These are phyloP conservation scores for Alloteropsis semialata DNA, from an alignment of 176 grass and related monocot genomes.

Conservation along the genomic window DNA sequence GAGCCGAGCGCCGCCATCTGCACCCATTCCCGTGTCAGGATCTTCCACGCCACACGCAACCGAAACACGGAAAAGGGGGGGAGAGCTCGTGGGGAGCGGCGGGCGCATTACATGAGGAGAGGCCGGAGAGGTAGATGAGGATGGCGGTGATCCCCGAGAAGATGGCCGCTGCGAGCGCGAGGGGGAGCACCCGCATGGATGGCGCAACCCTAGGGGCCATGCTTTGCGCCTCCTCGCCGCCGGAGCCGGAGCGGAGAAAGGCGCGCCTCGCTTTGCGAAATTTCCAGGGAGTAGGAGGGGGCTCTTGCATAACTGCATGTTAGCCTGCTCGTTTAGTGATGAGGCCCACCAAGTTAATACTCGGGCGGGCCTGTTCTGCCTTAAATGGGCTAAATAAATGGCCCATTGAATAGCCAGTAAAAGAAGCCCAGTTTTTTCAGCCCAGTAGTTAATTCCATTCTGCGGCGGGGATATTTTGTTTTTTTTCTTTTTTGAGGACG, in stretches of 20 bases:
- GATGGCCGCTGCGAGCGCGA: slow-evolving; percentile 55
- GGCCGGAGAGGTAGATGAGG: slow-evolving; percentile 74
- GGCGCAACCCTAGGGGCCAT: slow-evolving; percentile 1
- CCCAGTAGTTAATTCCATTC: too few relatives aligned
- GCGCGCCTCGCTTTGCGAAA: not conserved
- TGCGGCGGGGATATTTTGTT: too few relatives aligned
- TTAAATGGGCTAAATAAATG: not conserved
- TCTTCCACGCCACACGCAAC: not conserved
- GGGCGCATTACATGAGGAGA: slow-evolving; percentile 58
- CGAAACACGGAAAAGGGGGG: not conserved
- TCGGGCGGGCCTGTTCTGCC: not conserved
- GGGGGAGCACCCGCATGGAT: slow-evolving; percentile 62
- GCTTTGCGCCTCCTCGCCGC: not conserved
- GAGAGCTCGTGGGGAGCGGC: not conserved
- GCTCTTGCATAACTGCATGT: not conserved
- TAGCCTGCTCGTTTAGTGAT: not conserved
- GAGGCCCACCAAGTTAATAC: not conserved
- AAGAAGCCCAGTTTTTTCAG: too few relatives aligned
- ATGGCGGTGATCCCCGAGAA: slow-evolving; percentile 61
- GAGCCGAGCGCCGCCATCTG: slow-evolving; percentile 56
- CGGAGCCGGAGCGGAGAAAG: not conserved
- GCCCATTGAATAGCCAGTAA: too few relatives aligned
- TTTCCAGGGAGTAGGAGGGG: not conserved
- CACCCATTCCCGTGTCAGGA: slow-evolving; percentile 13
- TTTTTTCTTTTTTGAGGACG: too few relatives aligned